Percentiles rank a stretch among this genome's conserved stretches.
phyloP scores from a whole-genome alignment of 2,329 filamentous ascomycete species.

The Colletotrichum sp. region DNA sequence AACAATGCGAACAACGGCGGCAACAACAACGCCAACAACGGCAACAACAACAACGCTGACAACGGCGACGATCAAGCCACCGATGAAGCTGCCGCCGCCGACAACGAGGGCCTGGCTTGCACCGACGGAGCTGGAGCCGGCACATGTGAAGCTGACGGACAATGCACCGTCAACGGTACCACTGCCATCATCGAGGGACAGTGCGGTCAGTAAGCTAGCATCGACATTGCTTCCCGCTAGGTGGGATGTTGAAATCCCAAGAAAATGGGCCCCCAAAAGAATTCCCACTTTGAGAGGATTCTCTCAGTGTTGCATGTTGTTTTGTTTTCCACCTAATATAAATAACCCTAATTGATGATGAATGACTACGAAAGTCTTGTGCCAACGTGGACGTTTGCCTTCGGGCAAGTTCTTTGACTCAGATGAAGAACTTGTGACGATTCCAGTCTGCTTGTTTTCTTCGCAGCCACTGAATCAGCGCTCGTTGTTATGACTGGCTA shows the following conservation, averaged over 20 bases:
- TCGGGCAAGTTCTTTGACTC: not conserved
- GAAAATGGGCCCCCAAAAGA: not conserved
- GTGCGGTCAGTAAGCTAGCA: not conserved
- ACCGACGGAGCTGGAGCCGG: constrained; percentile 9
- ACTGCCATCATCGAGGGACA: constrained; percentile 1
- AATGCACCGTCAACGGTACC: constrained; percentile 8
- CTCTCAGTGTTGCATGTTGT: not conserved
- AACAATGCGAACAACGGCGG: not conserved
- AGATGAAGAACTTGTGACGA: not conserved
- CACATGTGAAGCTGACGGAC: constrained; percentile 3
- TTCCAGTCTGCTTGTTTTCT: not conserved
- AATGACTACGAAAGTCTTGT: not conserved
- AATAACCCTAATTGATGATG: not conserved
- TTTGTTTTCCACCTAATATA: not conserved
- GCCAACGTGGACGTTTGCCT: not conserved
- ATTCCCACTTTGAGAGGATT: not conserved
- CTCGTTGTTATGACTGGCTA: not conserved
- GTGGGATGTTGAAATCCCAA: not conserved
- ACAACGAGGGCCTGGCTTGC: constrained; percentile 10
- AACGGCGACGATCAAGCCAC: not conserved
- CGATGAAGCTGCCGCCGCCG: not conserved
- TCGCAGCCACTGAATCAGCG: not conserved
- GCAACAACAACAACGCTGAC: not conserved
- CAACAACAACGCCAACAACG: not conserved
- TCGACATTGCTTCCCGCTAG: not conserved